Evolutionary conservation across 1,284 basidiomycete genomes (phyloP), one percentile per base, ranked within the genome.

Genomic region (Afroboletus lepidellus): DNA sequence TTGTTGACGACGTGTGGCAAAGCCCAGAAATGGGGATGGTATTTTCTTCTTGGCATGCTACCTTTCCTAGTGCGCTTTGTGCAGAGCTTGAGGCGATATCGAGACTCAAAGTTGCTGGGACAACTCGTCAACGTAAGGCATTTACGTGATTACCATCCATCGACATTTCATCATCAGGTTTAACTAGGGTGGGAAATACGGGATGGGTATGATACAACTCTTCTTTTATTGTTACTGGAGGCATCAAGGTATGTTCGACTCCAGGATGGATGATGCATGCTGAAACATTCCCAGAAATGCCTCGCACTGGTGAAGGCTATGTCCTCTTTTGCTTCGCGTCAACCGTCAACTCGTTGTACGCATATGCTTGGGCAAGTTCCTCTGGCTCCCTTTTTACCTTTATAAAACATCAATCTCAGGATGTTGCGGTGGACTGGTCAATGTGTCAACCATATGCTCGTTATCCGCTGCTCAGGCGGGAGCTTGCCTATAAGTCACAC

Each of bases 71-170:
- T 85, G 30, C 92, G 95, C 73, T 67, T 94, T 41, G 75, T 90
- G 12, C 95, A 98, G 68, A 93, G 91, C 68, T 62, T 96, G 38
- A 88, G 87, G 61, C 92, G 95, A 74, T 98, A 86, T 68, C 71
- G 71, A 34, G 94, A 97, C 67, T 92, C 90, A 8, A 73, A 75
- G 39, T 71, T 89, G 27, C 62, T 74, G 25, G 88, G 88, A 0
- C 94, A 98, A 76, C 73, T 98, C 30, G 82, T 97, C 66, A 98
- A 98, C 58, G 92, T 89, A 48, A 55, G 79, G 8, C n/a, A 44
- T 71, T 36, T 41, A 20, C 38, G 30, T 30, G 2, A 18, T 49
- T 21, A 25, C 12, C 27, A 5, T 37, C n/a, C 23, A 18, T 55
- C 30, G 18, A 16, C 23, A 13, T n/a, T 13, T 61, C 33, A 67